A percentile compares a stretch with the other conserved stretches of the same genome.
These are phyloP conservation scores for Aeschynomene evenia DNA, from an alignment of 306 rosid species.

Conservation along the genomic window DNA sequence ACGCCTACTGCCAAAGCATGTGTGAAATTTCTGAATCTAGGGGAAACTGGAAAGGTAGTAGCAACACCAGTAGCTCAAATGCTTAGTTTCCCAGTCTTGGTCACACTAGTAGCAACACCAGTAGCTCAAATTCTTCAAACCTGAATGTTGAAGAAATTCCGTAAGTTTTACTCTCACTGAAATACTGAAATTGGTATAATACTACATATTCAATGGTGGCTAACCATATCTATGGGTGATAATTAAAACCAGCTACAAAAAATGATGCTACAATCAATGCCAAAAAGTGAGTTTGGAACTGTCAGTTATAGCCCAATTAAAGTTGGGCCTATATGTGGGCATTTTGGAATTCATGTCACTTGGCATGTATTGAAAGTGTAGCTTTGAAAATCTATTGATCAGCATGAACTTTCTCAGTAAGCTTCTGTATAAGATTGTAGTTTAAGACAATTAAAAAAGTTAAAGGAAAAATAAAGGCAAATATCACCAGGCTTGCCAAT, in stretches of 20 bases:
- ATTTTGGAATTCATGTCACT: neutral
- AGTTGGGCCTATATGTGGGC: too few species aligned
- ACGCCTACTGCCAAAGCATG: neutral
- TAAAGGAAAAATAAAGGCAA: neutral
- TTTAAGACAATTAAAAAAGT: neutral
- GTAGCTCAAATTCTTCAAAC: neutral
- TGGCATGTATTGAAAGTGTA: neutral
- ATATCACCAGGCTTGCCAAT: neutral
- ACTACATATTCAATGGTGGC: neutral
- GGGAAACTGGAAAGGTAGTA: neutral
- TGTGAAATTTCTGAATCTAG: constrained; percentile 8
- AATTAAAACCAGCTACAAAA: neutral
- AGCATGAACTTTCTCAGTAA: neutral
- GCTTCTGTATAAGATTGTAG: neutral
- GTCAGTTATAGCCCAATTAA: too few species aligned
- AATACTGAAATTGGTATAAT: neutral
- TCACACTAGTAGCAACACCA: neutral
- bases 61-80: neutral
- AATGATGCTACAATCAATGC: neutral
- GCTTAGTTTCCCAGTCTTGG: neutral
- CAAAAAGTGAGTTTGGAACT: too few species aligned
- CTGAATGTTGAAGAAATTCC: neutral
- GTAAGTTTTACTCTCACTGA: neutral
- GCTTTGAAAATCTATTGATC: neutral
- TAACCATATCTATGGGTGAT: neutral